Base-by-base conservation (phyloP, 495 filamentous ascomycete genomes). In the Aspergillus baeticus region DNA sequence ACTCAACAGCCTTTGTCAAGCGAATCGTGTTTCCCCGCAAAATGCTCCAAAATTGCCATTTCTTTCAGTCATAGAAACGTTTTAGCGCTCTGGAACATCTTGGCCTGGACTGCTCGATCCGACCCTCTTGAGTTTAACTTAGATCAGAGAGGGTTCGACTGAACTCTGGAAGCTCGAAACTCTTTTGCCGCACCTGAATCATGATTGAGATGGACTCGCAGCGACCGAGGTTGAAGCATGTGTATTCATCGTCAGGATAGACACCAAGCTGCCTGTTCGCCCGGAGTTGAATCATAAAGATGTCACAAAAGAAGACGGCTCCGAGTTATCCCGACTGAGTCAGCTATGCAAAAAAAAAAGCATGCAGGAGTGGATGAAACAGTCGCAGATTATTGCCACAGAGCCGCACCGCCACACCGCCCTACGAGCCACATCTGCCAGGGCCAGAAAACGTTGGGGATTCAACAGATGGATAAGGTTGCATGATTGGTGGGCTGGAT, bases 381-480 rank as follows among this genome's bases (percentile, higher is more conserved):
- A 43, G 3, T 15, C 38, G 38, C 38, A 41, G n/a, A n/a, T n/a
- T n/a, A 36, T 55, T 35, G 55, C 47, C 55, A 58, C 55, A 34
- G 13, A 31, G 21, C 18, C 31, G 49, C 56, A 59, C 56, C 51
- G 46, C 50, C 61, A 45, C 42, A 33, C 17, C 23, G 11, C 43
- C 42, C 10, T 10, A 43, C 20, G 41, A 43, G 41, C 41, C 41
- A 43, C 41, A 43, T 43, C 41, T 52, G 50, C 55, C 54, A 45
- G 51, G 53, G 35, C 45, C 15, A 42, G 60, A 29, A 67, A 67
- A 55, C 57, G 64, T 67, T 67, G 64, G 64, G 64, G 58, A 62
- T 56, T 61, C 64, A 67, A 63, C 64, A 61, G 58, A 55, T 59
- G 37, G n/a, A 15, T 11, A 10, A 1, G 11, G 6, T 5, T 1